Base-by-base conservation (phyloP, 495 filamentous ascomycete species). In the Trichoderma orchidacearum region DNA sequence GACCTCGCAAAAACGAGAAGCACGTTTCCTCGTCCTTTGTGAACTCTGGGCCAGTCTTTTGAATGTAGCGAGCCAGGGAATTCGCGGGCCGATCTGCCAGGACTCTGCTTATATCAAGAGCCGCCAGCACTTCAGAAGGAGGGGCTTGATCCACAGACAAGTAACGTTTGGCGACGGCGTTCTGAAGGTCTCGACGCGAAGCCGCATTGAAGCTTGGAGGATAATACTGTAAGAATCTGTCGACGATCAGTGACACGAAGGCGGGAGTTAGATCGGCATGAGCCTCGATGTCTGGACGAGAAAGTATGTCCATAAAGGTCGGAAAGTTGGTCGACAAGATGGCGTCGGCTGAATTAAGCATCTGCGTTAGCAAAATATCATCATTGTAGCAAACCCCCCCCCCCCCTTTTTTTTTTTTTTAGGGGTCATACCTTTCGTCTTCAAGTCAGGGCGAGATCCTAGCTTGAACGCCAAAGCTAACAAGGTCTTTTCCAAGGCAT, bases 401-500 rank as follows among this genome's bases (percentile, higher is more conserved):
- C n/a, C n/a, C n/a, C n/a, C n/a, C n/a, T n/a, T n/a, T n/a, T n/a
- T n/a, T n/a, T n/a, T n/a, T n/a, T n/a, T n/a, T n/a, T n/a, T n/a
- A n/a, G n/a, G n/a, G n/a, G 34, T 45, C 55, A 51, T 71, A 96
- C 93, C 92, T 81, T 96, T 96, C 15, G 81, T 85, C 62, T 88
- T 86, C 53, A 97, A 73, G 68, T 96, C 91, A 51, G 80, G 70
- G 62, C 85, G 89, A 56, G 79, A 78, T 7, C 82, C 85, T 31
- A 83, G 80, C 68, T 91, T 93, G 64, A 94, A 94, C 3, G 92
- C 89, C 50, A 95, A 73, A 27, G 90, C 89, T 41, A 99, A 76
- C n/a, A 92, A 76, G 17, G 87, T 86, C 75, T 94, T 95, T 63
- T 89, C 78, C 15, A 96, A 63, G 8, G 89, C 82, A 68, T 95